phyloP scores from a whole-genome alignment of 345 rosid genomes.

The Durio zibethinus region DNA sequence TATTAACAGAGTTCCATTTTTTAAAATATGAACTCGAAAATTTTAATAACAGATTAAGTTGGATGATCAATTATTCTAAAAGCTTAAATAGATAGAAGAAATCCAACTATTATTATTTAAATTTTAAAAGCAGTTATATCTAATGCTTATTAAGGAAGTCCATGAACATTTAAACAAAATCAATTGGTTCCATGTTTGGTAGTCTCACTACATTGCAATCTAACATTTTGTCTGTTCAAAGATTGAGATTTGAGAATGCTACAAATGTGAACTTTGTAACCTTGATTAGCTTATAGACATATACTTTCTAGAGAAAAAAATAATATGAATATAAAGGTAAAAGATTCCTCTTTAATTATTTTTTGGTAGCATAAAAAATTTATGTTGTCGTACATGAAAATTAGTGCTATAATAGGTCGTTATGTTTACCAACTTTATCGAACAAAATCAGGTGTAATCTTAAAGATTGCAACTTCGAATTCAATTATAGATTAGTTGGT shows the following conservation, averaged over 20 bases:
- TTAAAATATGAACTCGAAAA: no score
- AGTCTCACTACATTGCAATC: slow-evolving; percentile 22
- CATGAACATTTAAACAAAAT: neutral
- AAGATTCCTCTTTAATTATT: neutral
- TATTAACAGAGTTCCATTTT: no score
- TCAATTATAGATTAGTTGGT: neutral
- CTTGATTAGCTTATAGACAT: neutral
- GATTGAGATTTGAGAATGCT: slow-evolving; percentile 13
- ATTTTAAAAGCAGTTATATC: neutral
- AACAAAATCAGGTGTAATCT: neutral
- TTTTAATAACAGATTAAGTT: no score
- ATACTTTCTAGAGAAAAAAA: neutral
- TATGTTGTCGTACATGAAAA: slow-evolving; percentile 7
- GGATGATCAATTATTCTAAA: no score
- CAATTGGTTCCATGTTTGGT: neutral
- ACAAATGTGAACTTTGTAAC: neutral
- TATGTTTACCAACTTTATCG: neutral
- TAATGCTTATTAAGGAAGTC: neutral
- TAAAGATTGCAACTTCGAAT: neutral
- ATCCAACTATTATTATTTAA: no score
- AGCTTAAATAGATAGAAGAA: no score
- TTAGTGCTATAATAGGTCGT: neutral
- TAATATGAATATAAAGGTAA: neutral
- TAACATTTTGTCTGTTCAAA: slow-evolving; percentile 17
- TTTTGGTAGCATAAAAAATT: neutral